These are phyloP conservation scores for Chaetoceros tenuissimus DNA, from an alignment of 108 stramenopile genomes.

Conservation along the genomic window DNA sequence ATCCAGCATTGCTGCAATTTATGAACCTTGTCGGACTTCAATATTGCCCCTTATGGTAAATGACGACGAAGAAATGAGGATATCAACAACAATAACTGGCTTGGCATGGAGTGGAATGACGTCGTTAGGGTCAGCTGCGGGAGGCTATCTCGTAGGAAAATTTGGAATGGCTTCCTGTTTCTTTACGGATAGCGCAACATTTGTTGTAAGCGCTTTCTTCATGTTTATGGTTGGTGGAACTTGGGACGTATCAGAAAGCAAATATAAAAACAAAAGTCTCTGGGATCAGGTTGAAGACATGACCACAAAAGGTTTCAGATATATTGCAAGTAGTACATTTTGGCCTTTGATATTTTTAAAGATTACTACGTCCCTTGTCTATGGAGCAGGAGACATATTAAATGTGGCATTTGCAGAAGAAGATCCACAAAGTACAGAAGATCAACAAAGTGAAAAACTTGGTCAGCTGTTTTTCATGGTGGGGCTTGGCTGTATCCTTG, in stretches of 20 bases:
- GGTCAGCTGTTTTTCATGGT: conserved; percentile 51
- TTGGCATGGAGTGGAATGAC: conserved; percentile 52
- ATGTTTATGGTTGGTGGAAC: conserved; percentile 15
- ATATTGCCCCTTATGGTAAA: conserved; percentile 48
- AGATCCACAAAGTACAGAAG: neutral
- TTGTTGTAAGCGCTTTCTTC: conserved; percentile 37
- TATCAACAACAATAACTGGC: conserved; percentile 49
- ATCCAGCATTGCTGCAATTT: conserved; percentile 43
- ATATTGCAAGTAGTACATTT: conserved; percentile 37
- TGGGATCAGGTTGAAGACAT: conserved; percentile 16
- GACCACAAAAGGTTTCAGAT: conserved; percentile 33
- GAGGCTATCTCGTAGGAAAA: conserved; percentile 33
- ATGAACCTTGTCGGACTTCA: conserved; percentile 41
- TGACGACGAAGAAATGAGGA: conserved; percentile 45
- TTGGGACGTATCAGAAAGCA: conserved; percentile 9
- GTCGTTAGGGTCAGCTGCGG: conserved; percentile 42
- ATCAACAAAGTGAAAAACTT: conserved; percentile 18
- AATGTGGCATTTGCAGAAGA: conserved; percentile 54
- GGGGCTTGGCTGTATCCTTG: conserved; percentile 57
- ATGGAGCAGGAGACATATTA: conserved; percentile 46
- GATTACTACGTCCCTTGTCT: conserved; percentile 28
- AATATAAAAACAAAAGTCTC: conserved; percentile 8
- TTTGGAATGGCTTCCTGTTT: conserved; percentile 52
- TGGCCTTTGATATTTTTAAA: conserved; percentile 48
- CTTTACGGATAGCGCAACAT: conserved; percentile 33